These are phyloP conservation scores for Pythium insidiosum DNA, from an alignment of 352 stramenopile species.

Conservation along the genomic window DNA sequence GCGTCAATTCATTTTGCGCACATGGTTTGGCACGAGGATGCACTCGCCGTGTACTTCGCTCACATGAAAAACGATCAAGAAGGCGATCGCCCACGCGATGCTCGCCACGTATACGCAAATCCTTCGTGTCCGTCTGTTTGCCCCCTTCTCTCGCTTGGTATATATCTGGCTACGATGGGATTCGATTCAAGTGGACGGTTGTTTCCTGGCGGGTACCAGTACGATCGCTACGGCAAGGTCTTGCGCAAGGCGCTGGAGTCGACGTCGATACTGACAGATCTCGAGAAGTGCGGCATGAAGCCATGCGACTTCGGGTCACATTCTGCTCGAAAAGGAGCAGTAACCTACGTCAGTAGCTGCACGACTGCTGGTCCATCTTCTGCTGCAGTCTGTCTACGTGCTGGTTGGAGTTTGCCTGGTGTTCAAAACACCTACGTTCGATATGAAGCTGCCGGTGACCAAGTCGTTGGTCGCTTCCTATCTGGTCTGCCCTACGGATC, in stretches of 20 bases:
- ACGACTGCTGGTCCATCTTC: conserved; percentile 15
- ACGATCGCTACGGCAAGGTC: conserved; percentile 16
- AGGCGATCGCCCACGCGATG: conserved; percentile 6
- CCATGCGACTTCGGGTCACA: conserved; percentile 15
- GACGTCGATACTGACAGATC: not conserved
- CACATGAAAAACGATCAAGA: conserved; percentile 27
- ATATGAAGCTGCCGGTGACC: conserved; percentile 17
- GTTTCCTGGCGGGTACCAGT: conserved; percentile 14
- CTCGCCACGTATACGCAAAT: conserved; percentile 21
- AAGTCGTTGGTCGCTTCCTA: conserved; percentile 16
- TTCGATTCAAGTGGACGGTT: conserved; percentile 10
- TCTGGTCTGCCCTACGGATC: conserved; percentile 10
- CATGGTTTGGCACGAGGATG: not conserved
- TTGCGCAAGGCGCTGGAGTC: conserved; percentile 4
- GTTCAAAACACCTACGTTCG: conserved; percentile 18
- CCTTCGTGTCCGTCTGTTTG: conserved; percentile 13
- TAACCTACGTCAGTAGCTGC: conserved; percentile 11
- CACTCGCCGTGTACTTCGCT: conserved; percentile 8
- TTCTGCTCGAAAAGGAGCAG: conserved; percentile 14
- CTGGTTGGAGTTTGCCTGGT: conserved; percentile 13
- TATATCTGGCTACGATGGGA: conserved; percentile 10
- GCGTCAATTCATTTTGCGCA: not conserved
- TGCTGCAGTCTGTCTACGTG: conserved; percentile 13
- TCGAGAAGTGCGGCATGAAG: not conserved
- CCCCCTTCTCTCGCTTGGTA: conserved; percentile 11